phyloP scores from a whole-genome alignment of 441 rosid species.

The Pelargonium exstipulatum region DNA sequence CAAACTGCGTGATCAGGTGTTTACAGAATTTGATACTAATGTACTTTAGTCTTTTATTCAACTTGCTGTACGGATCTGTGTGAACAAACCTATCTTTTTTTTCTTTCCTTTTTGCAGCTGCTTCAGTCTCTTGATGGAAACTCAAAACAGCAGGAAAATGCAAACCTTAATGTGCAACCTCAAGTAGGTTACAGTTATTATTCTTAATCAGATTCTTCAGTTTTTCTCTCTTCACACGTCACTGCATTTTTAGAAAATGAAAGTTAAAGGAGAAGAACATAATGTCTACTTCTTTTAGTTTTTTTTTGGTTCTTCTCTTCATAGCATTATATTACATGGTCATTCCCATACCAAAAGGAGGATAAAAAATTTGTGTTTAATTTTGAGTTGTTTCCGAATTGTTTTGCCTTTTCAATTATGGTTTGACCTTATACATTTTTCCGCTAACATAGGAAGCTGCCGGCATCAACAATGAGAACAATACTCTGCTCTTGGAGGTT shows the following conservation, averaged over 20 bases:
- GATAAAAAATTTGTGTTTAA: neutral
- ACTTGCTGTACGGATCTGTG: constrained; percentile 25
- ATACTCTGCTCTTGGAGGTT: constrained; percentile 64
- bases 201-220: constrained; percentile 9
- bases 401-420: neutral
- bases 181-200: constrained; percentile 43
- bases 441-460: constrained; percentile 42
- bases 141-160: constrained; percentile 34
- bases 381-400: neutral
- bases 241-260: neutral
- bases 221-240: neutral
- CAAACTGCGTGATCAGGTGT: constrained; percentile 72
- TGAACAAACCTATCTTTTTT: neutral
- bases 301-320: constrained; percentile 1
- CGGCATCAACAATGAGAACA: constrained; percentile 41
- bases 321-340: neutral
- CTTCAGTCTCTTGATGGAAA: constrained; percentile 58
- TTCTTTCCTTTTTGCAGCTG: constrained; percentile 40
- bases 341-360: constrained; percentile 8
- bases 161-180: constrained; percentile 32
- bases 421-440: constrained; percentile 10
- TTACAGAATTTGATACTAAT: constrained; percentile 21
- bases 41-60: constrained; percentile 12
- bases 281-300: neutral
- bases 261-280: constrained; percentile 1